Evolutionary conservation across 2,329 filamentous ascomycete genomes (phyloP).

Genomic region (Aureobasidium melanogenum): DNA sequence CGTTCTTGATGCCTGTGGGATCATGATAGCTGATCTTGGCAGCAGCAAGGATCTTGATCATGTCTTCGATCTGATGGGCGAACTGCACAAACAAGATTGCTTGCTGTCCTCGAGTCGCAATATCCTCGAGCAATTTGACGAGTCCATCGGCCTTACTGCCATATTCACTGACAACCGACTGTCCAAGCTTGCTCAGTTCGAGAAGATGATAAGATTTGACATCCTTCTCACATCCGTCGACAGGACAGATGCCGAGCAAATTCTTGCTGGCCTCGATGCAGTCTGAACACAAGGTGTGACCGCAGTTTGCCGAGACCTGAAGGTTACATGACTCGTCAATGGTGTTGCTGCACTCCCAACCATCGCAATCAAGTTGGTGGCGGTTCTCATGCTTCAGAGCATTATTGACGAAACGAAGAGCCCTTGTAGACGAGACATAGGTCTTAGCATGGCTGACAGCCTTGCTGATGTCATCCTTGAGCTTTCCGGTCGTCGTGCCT

Average conservation of each 20-base stretch:
- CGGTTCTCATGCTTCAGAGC: not conserved
- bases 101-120: conserved; percentile 36
- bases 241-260: conserved; percentile 29
- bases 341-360: not conserved
- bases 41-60: conserved; percentile 26
- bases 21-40: conserved; percentile 13
- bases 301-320: not conserved
- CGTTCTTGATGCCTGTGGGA: not conserved
- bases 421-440: not conserved
- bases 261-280: conserved; percentile 26
- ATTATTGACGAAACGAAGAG: not conserved
- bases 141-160: conserved; percentile 43
- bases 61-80: conserved; percentile 33
- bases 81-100: conserved; percentile 50
- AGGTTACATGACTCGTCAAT: not conserved
- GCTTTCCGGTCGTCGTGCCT: not conserved
- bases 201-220: conserved; percentile 34
- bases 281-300: not conserved
- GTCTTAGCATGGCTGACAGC: not conserved
- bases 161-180: conserved; percentile 17
- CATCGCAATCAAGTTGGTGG: not conserved
- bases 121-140: conserved; percentile 34
- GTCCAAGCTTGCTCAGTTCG: conserved; percentile 28
- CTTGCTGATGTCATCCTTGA: not conserved
- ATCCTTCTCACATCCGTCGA: conserved; percentile 32